These are phyloP conservation scores for Arachis monticola DNA, from an alignment of 331 rosid species.

Conservation along the genomic window DNA sequence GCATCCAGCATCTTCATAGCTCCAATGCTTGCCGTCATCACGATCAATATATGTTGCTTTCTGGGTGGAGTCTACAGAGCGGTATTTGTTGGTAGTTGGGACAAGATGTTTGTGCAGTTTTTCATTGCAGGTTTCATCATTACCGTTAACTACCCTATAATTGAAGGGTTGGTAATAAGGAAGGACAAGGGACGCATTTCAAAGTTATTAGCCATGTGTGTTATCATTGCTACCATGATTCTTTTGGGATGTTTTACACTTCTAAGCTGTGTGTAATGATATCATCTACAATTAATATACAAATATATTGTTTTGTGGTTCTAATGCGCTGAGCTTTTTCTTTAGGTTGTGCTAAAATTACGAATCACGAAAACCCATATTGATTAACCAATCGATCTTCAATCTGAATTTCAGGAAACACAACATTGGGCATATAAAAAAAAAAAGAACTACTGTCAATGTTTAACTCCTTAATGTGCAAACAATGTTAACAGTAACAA, in stretches of 20 bases:
- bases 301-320: not conserved
- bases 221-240: conserved; percentile 31
- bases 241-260: conserved; percentile 8
- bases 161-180: conserved; percentile 41
- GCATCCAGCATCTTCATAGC: conserved; percentile 50
- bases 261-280: conserved; percentile 27
- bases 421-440: not conserved
- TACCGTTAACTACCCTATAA: conserved; percentile 45
- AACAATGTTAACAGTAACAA: conserved; percentile 19
- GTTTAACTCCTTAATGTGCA: conserved; percentile 3
- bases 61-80: conserved; percentile 43
- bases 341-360: too few species aligned
- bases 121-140: conserved; percentile 46
- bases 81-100: conserved; percentile 38
- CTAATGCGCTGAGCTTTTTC: not conserved
- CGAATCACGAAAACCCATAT: not conserved
- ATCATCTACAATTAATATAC: conserved; percentile 9
- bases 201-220: conserved; percentile 22
- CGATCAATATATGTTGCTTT: conserved; percentile 50
- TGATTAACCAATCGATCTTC: not conserved
- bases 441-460: not conserved
- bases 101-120: conserved; percentile 46
- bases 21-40: conserved; percentile 49
- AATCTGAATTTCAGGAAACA: not conserved
- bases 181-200: conserved; percentile 55